These are phyloP conservation scores for Fusarium begoniae DNA, from an alignment of 2,329 filamentous ascomycete species.

Conservation along the genomic window DNA sequence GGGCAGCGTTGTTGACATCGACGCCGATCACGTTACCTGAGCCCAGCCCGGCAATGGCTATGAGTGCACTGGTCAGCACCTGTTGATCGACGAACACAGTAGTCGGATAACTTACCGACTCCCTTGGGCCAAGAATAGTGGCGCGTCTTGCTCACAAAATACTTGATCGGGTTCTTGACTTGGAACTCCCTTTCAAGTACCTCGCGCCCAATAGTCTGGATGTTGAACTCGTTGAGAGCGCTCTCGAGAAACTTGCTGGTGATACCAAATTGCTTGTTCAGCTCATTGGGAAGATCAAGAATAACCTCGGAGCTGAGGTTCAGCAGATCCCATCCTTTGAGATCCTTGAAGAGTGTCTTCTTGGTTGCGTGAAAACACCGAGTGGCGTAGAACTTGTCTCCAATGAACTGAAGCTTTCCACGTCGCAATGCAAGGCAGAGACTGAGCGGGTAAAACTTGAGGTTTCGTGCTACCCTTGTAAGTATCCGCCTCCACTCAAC, in stretches of 20 bases:
- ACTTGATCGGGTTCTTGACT: slow-evolving; percentile 46
- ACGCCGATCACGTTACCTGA: slow-evolving; percentile 54
- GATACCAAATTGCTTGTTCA: slow-evolving; percentile 51
- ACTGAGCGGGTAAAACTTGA: slow-evolving; percentile 58
- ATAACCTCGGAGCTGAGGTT: slow-evolving; percentile 53
- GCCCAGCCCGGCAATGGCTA: slow-evolving; percentile 56
- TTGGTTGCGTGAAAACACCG: slow-evolving; percentile 43
- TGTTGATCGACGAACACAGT: accelerated
- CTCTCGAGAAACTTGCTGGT: slow-evolving; percentile 48
- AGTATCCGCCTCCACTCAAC: background rate
- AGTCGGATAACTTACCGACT: slow-evolving; percentile 47
- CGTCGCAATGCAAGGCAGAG: slow-evolving; percentile 48
- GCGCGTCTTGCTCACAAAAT: slow-evolving; percentile 52
- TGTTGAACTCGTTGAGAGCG: slow-evolving; percentile 39
- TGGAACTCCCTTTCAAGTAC: slow-evolving; percentile 48
- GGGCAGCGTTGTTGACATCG: slow-evolving; percentile 51
- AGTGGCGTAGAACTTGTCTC: slow-evolving; percentile 51
- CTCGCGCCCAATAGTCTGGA: slow-evolving; percentile 54
- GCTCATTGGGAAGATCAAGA: slow-evolving; percentile 51
- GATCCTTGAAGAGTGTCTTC: slow-evolving; percentile 48
- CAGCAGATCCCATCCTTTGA: slow-evolving; percentile 55
- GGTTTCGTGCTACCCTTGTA: slow-evolving; percentile 50
- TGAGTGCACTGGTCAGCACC: accelerated
- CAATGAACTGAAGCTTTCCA: slow-evolving; percentile 49
- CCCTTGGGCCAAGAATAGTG: slow-evolving; percentile 62